These are phyloP conservation scores for Kurtzmaniella natalensis DNA, from an alignment of 1,139 yeast genomes.

Conservation along the genomic window DNA sequence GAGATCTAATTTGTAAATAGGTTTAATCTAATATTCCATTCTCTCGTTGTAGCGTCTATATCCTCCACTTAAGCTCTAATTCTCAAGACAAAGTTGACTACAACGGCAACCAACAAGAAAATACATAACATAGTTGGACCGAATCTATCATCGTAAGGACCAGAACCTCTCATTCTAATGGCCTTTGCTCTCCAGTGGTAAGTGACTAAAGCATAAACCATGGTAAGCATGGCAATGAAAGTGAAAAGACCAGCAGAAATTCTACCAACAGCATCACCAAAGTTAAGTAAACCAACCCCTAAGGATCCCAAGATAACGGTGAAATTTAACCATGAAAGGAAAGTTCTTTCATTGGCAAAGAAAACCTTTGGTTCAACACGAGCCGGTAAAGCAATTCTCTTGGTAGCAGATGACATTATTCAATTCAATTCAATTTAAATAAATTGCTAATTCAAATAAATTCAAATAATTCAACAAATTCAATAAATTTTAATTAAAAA, in stretches of 20 bases:
- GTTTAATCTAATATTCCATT: background rate
- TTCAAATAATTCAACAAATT: too few relatives aligned
- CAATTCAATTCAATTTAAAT: too few relatives aligned
- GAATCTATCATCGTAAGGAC: conserved; percentile 96
- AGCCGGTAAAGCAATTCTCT: conserved; percentile 95
- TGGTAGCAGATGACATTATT: conserved; percentile 30
- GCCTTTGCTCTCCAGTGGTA: conserved; percentile 99
- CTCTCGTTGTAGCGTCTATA: too few relatives aligned
- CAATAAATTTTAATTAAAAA: too few relatives aligned
- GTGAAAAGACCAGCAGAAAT: conserved; percentile 94
- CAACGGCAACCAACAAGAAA: conserved; percentile 87
- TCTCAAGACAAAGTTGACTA: conserved; percentile 85
- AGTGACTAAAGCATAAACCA: conserved; percentile 91
- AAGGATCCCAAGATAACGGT: conserved; percentile 95
- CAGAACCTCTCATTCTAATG: conserved; percentile 92
- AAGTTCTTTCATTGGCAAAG: conserved; percentile 98
- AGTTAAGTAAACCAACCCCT: conserved; percentile 92
- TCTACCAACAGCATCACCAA: conserved; percentile 92
- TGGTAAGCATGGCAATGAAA: conserved; percentile 91
- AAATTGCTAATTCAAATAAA: too few relatives aligned
- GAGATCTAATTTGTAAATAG: background rate
- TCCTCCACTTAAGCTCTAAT: conserved; percentile 55
- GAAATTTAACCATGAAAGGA: conserved; percentile 95
- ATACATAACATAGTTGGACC: conserved; percentile 99
- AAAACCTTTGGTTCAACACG: conserved; percentile 98